Base-by-base conservation (phyloP, 2,329 filamentous ascomycete genomes). In the Trichoderma sp. region DNA sequence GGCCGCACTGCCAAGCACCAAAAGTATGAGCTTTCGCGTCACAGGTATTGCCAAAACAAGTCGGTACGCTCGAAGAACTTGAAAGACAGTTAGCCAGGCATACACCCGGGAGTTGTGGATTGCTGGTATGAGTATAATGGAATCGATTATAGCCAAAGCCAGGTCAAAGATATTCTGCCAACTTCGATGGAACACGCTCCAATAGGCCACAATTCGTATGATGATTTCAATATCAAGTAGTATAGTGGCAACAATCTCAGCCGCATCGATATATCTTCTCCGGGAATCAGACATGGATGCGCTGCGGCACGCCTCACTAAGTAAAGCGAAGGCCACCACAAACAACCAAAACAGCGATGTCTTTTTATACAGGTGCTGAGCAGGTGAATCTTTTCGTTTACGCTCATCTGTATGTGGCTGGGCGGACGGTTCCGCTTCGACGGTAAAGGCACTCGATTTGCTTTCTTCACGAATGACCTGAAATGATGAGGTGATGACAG, bases 381-480 rank as follows among this genome's bases (percentile, higher is more conserved):
- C 74, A 4, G 76, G 72, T 2, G 86, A 86, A 5, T 76, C 66
- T 46, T 79, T 79, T 28, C 71, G 75, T 60, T 74, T 68, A 16
- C 71, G 79, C 74, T 78, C 83, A 69, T 82, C 85, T 75, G 74
- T 77, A 69, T 70, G 76, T 37, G 74, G 74, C 61, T 78, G 76
- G 16, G 78, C 68, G 2, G 80, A 74, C 5, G 79, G 79, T 71
- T 86, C 86, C 49, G 92, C 86, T 68, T 93, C 88, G 14, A 89
- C 89, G 5, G 94, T 94, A 79, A 99, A 99, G 3, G 96, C 96
- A 81, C 94, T 97, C 37, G 91, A 90, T 79, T 91, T 94, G 81
- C 93, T 97, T 78, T 99, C 96, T 82, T 99, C 96, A 72, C 96
- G 89, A 74, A 99, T 99, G 72, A 99, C 92, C 78, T 99, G 96